Evolutionary conservation across 176 grass and related monocot genomes (phyloP).

Genomic region (Eremochloa ophiuroides): DNA sequence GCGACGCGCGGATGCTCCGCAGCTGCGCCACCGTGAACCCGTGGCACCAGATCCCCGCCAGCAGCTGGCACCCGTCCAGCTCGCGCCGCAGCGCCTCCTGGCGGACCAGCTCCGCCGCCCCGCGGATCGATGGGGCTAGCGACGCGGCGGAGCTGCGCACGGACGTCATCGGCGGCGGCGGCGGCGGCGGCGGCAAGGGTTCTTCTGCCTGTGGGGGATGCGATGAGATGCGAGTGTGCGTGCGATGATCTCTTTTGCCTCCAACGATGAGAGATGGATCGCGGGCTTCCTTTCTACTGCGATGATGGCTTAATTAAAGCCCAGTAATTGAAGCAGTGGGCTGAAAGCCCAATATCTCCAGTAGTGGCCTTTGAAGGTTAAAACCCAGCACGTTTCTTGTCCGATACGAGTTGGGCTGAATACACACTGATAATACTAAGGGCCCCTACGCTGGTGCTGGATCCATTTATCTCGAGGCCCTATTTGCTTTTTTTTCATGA

Average conservation of each 20-base stretch:
- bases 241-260: background rate
- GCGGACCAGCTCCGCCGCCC: conserved; percentile 41
- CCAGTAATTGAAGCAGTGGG: background rate
- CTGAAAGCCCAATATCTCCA: background rate
- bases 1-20: conserved; percentile 65
- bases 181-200: conserved; percentile 32
- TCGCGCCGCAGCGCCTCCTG: conserved; percentile 58
- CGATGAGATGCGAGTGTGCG: background rate
- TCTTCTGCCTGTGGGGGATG: background rate
- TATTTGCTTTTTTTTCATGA: background rate
- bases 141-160: conserved; percentile 41
- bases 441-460: background rate
- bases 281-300: background rate
- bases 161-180: conserved; percentile 46
- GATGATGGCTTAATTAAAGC: background rate
- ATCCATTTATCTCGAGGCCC: background rate
- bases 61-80: conserved; percentile 68
- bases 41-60: conserved; percentile 92
- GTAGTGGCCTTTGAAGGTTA: background rate
- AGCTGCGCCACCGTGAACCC: conserved; percentile 80
- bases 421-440: background rate
- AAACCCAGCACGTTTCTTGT: background rate
- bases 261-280: background rate
- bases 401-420: background rate
- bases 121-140: conserved; percentile 52